phyloP scores from a whole-genome alignment of 441 rosid genomes.

The Syzygium syzygioides region DNA sequence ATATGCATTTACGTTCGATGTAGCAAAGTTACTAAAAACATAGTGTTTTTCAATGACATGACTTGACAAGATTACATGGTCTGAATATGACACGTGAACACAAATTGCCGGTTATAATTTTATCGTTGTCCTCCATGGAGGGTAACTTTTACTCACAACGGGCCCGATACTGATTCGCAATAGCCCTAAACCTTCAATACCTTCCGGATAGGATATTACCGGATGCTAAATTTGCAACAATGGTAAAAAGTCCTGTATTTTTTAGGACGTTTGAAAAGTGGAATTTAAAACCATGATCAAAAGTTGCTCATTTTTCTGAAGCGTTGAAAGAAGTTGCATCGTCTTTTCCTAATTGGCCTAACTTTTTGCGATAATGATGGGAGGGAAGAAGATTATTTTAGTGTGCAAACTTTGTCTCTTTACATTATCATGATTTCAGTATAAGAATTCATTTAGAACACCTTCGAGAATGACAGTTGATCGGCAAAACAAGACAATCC shows the following conservation, averaged over 20 bases:
- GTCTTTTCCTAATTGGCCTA: neutral
- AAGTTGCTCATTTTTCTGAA: no score
- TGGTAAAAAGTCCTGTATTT: neutral
- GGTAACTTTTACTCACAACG: neutral
- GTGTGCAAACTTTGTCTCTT: neutral
- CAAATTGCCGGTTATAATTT: fast-evolving
- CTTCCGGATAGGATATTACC: neutral
- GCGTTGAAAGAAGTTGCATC: neutral
- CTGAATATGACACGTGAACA: neutral
- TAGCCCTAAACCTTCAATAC: neutral
- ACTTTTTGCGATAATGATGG: neutral
- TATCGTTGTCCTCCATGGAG: fast-evolving
- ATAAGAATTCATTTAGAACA: neutral
- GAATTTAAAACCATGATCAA: neutral
- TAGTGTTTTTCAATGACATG: neutral
- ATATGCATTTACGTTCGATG: neutral
- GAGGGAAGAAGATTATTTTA: neutral
- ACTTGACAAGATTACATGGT: neutral
- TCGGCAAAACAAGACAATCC: neutral
- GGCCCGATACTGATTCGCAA: neutral
- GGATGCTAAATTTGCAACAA: neutral
- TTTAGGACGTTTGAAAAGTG: neutral
- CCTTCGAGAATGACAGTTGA: neutral
- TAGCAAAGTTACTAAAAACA: neutral
- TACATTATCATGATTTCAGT: neutral